Base-by-base conservation (phyloP, 1,284 basidiomycete genomes). In the Boletus hoseneyae region DNA sequence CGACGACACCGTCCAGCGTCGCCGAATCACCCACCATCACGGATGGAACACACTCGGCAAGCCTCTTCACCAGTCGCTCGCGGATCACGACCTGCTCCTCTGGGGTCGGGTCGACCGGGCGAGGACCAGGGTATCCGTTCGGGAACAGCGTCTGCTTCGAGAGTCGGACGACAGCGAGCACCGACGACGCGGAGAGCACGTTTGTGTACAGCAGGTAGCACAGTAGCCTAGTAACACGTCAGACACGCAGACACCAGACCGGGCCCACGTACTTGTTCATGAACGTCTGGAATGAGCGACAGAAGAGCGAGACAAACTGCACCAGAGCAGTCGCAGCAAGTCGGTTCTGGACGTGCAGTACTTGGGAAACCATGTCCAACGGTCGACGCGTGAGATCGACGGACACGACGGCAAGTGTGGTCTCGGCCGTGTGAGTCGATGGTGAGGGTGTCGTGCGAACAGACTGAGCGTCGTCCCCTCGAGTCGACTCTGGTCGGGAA, bases 121-220 rank as follows among this genome's bases (percentile, higher is more conserved):
- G 65, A 0, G 81, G 78, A 0, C 77, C 83, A 2, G 89, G 88
- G 68, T 88, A 89, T 18, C 90, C 90, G 52, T 85, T 83, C 5
- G 91, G 90, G 61, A 91, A 93, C 34, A 93, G 73, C 4, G 80
- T 76, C 19, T 75, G 74, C 57, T 87, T 88, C 7, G 78, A 71
- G 8, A 72, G 62, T 41, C 77, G 74, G 25, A 82, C 62, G 29
- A 73, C 54, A 8, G 40, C 80, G 67, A 48, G 75, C 62, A 45
- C 68, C 70, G 40, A 79, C 70, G 44, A 84, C 65, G 50, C 76
- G 3, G 81, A 83, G 21, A 90, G 70, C n/a, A 79, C 67, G 41
- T 75, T 65, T 1, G 69, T 71, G 52, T 75, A 75, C 45, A 92
- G 72, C 47, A 85, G 59, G 61, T 86, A 79, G 1, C 80, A 80